Percentiles rank a stretch among this genome's conserved stretches.
Conservation (phyloP, 257 asterid species). For the Catharanthus roseus region DNA sequence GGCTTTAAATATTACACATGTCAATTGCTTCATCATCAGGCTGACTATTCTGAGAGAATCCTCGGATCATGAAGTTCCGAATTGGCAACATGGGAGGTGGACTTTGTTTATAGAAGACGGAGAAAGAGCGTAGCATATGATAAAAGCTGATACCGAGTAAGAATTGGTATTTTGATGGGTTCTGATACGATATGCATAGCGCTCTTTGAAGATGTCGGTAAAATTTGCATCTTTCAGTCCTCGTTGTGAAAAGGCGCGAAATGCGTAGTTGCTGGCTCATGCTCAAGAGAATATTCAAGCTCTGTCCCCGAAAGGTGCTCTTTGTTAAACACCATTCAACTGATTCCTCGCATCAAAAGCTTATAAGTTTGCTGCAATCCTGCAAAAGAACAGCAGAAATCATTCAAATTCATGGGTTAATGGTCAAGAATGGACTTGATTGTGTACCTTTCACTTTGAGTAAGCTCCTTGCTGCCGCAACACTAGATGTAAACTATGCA, state of each 20-base stretch:
- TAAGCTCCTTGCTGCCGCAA: constrained; percentile 56
- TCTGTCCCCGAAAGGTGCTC: background rate
- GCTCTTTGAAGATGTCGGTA: constrained; percentile 22
- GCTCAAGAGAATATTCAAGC: constrained; percentile 2
- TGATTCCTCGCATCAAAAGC: constrained; percentile 30
- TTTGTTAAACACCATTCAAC: constrained; percentile 12
- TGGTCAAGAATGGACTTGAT: constrained; percentile 55
- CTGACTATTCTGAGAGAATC: constrained; percentile 14
- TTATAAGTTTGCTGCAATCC: constrained; percentile 43
- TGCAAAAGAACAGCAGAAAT: constrained; percentile 37
- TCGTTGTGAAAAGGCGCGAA: constrained; percentile 16
- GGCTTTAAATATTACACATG: constrained; percentile 27
- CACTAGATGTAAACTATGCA: constrained; percentile 39
- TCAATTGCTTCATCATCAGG: constrained; percentile 25
- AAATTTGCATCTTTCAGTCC: background rate
- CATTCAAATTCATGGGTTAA: constrained; percentile 49
- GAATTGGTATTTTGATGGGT: constrained; percentile 23
- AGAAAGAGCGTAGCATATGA: constrained; percentile 23
- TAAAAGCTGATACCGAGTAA: constrained; percentile 17
- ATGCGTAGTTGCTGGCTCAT: constrained; percentile 9
- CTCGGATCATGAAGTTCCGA: constrained; percentile 31
- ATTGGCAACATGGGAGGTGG: constrained; percentile 27
- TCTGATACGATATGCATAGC: constrained; percentile 29
- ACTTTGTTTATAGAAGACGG: constrained; percentile 24
- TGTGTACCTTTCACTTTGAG: constrained; percentile 43